Evolutionary conservation across 345 rosid genomes (phyloP).

Genomic region (Atalantia buxifolia): DNA sequence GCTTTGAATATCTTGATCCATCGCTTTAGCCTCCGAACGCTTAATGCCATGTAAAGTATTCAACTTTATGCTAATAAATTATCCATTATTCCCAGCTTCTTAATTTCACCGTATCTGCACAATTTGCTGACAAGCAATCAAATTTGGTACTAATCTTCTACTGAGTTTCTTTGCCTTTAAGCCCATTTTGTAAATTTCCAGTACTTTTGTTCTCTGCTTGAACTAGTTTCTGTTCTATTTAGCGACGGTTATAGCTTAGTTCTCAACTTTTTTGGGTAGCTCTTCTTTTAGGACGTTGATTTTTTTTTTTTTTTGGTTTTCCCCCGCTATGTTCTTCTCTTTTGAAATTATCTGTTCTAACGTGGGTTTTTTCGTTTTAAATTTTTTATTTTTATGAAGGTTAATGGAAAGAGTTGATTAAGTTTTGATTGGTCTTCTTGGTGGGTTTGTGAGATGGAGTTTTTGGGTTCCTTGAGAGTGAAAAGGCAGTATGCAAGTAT

Average conservation of each 20-base stretch:
- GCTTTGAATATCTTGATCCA: not conserved
- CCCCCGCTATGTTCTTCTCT: not conserved
- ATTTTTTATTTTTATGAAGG: slow-evolving; percentile 22
- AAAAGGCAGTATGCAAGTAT: slow-evolving; percentile 16
- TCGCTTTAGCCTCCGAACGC: not conserved
- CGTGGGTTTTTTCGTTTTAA: not conserved
- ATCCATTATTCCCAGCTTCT: not conserved
- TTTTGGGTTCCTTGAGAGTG: slow-evolving; percentile 5
- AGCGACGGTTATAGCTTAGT: not conserved
- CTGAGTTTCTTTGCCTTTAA: not conserved
- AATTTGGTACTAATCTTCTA: not conserved
- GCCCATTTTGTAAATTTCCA: not conserved
- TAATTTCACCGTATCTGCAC: not conserved
- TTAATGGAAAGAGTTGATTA: slow-evolving; percentile 36
- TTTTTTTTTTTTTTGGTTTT: too few relatives aligned
- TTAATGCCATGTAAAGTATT: not conserved
- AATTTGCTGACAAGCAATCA: not conserved
- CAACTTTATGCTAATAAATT: not conserved
- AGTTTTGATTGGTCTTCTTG: slow-evolving; percentile 15
- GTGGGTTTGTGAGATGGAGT: slow-evolving; percentile 41
- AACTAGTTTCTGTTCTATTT: not conserved
- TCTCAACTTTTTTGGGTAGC: not conserved
- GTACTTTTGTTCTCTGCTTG: not conserved
- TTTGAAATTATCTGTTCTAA: too few relatives aligned
- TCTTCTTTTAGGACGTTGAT: not conserved